Evolutionary conservation across 306 rosid species (phyloP), one percentile per base, ranked within the genome.

Genomic region (Fragaria iinumae): DNA sequence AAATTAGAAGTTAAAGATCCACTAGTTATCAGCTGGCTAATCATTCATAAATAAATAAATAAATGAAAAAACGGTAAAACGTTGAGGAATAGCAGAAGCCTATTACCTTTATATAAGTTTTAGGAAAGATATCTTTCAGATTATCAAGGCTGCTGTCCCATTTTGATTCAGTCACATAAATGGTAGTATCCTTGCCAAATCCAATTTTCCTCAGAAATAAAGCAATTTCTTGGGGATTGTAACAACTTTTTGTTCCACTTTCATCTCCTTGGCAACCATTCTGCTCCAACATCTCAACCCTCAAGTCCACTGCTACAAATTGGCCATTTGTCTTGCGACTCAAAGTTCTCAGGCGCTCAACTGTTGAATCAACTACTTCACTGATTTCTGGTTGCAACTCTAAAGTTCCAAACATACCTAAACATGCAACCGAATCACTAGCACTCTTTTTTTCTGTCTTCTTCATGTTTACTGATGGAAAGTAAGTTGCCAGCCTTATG

Each of bases 331-430:
- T 88, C 80, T 92, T 95, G 44, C 97, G 92, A 81, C 97, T 90
- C 82, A 92, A 72, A 72, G 99, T 87, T 86, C 82, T 86, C 45
- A 96, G 89, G 76, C 97, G 88, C 86, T 87, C 92, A 25, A 92
- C 86, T 90, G 91, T 89, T 23, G 98, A 89, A 59, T 96, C 96
- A 36, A 96, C 92, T 39, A 92, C 88, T 77, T 91, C 97, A 10
- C 38, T 84, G 48, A 90, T 89, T 80, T 92, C 96, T 16, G 91
- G 88, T 83, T 89, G 93, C 88, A 92, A 84, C 83, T 89, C 85
- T 75, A 96, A 87, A 80, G 93, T 96, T 85, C 92, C 98, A 78
- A 88, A 96, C 98, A 91, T 93, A 76, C 97, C 99, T 86, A 92
- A 88, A 80, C 98, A 96, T 17, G 93, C 89, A 74, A 89, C 85